These are phyloP conservation scores for Trichoderma semiorbis DNA, from an alignment of 2,329 filamentous ascomycete species.

Conservation along the genomic window DNA sequence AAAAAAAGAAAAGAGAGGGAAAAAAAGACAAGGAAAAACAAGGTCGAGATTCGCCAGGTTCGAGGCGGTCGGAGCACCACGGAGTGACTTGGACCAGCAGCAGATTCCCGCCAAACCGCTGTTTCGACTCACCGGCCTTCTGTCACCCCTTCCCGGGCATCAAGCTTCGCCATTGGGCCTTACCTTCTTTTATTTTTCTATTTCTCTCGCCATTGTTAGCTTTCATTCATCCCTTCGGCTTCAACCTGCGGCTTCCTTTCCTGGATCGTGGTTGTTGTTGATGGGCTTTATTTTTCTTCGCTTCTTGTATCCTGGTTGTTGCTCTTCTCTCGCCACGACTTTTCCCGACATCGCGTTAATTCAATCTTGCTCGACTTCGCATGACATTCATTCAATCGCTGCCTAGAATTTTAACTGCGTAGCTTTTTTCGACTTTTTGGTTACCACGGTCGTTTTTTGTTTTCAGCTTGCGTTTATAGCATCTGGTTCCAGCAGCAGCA, in stretches of 20 bases:
- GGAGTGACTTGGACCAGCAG: slow-evolving; percentile 8
- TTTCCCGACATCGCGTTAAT: neutral
- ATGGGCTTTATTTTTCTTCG: slow-evolving; percentile 1
- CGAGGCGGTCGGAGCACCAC: slow-evolving; percentile 7
- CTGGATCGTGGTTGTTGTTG: neutral
- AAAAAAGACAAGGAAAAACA: neutral
- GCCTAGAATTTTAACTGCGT: neutral
- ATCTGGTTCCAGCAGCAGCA: slow-evolving; percentile 26
- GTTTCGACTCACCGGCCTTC: slow-evolving; percentile 3
- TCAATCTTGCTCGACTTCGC: slow-evolving; percentile 9
- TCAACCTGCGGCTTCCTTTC: neutral
- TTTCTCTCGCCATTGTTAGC: neutral
- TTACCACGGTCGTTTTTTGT: slow-evolving; percentile 27
- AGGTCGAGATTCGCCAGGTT: neutral
- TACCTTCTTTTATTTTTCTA: neutral
- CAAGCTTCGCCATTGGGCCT: slow-evolving; percentile 2
- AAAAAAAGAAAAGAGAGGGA: neutral
- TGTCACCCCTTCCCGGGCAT: slow-evolving; percentile 13
- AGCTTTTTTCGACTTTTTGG: slow-evolving; percentile 27
- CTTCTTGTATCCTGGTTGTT: slow-evolving; percentile 9
- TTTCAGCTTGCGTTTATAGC: slow-evolving; percentile 23
- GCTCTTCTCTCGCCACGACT: slow-evolving; percentile 12
- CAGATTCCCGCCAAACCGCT: slow-evolving; percentile 1
- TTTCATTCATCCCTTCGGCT: neutral
- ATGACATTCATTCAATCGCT: slow-evolving; percentile 13